Percentiles rank a stretch among this genome's conserved stretches.
Conservation (phyloP, 169 alveolate genomes). For the Cryptosporidium ryanae region DNA sequence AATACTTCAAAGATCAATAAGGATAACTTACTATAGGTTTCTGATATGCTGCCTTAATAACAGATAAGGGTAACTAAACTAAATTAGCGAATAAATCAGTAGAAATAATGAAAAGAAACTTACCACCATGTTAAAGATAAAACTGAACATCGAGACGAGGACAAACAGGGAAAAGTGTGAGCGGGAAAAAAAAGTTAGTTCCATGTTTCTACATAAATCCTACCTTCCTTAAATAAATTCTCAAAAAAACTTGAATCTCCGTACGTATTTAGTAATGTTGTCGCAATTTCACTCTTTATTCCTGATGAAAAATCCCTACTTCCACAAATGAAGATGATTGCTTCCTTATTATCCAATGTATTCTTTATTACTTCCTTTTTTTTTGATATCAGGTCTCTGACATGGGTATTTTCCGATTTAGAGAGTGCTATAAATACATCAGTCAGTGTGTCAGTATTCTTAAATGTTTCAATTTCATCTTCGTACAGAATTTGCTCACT, state of each 20-base stretch:
- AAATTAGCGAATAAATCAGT: neutral
- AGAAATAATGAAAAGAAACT: constrained; percentile 3
- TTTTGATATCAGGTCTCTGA: constrained; percentile 10
- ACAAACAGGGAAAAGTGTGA: constrained; percentile 11
- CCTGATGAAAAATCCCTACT: constrained; percentile 12
- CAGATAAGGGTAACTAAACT: constrained; percentile 84
- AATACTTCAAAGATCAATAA: neutral
- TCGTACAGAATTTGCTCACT: constrained; percentile 24
- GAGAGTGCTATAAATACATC: constrained; percentile 51
- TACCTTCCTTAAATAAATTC: constrained; percentile 16
- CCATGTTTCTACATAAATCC: constrained; percentile 61
- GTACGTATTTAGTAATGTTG: neutral
- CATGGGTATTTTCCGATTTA: constrained; percentile 8
- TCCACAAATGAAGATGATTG: constrained; percentile 54
- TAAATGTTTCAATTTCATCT: constrained; percentile 40
- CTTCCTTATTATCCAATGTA: neutral
- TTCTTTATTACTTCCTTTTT: neutral
- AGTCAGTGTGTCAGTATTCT: constrained; percentile 1
- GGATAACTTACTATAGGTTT: constrained; percentile 85
- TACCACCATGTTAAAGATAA: constrained; percentile 70
- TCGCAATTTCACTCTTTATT: constrained; percentile 9
- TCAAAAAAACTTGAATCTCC: neutral
- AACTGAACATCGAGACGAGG: constrained; percentile 3
- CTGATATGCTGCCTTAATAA: constrained; percentile 84
- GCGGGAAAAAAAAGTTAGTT: constrained; percentile 36